These are phyloP conservation scores for Neurospora sp. DNA, from an alignment of 495 filamentous ascomycete genomes.

Conservation along the genomic window DNA sequence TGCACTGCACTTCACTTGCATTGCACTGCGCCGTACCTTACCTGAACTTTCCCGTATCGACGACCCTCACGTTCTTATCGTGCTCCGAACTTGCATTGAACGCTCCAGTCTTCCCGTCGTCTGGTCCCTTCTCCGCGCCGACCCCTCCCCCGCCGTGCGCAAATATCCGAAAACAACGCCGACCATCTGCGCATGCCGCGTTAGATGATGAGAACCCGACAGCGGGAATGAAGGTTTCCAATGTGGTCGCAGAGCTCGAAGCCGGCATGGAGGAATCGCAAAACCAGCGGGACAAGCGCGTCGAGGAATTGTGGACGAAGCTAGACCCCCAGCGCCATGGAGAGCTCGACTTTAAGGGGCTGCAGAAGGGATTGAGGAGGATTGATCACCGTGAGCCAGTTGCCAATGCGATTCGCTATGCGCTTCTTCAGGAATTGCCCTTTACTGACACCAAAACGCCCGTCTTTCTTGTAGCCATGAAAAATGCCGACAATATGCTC, in stretches of 20 bases:
- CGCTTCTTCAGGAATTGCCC: neutral
- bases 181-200: constrained; percentile 4
- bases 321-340: constrained; percentile 69
- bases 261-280: constrained; percentile 51
- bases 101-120: neutral
- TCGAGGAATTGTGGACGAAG: constrained; percentile 69
- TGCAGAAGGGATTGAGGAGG: constrained; percentile 74
- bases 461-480: constrained; percentile 53
- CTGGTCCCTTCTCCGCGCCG: neutral
- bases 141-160: constrained; percentile 6
- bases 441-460: constrained; percentile 13
- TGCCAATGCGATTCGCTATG: constrained; percentile 3
- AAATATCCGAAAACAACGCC: neutral
- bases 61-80: neutral
- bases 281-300: constrained; percentile 62
- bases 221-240: constrained; percentile 30
- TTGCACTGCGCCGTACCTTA: neutral
- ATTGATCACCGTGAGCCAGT: constrained; percentile 81
- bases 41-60: neutral
- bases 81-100: neutral
- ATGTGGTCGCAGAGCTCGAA: constrained; percentile 32
- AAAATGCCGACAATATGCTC: constrained; percentile 86
- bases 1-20: neutral
- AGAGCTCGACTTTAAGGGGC: constrained; percentile 67
- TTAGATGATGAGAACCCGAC: constrained; percentile 25